These are phyloP conservation scores for Aspergillus carlsbadensis DNA, from an alignment of 495 filamentous ascomycete genomes.

Conservation along the genomic window DNA sequence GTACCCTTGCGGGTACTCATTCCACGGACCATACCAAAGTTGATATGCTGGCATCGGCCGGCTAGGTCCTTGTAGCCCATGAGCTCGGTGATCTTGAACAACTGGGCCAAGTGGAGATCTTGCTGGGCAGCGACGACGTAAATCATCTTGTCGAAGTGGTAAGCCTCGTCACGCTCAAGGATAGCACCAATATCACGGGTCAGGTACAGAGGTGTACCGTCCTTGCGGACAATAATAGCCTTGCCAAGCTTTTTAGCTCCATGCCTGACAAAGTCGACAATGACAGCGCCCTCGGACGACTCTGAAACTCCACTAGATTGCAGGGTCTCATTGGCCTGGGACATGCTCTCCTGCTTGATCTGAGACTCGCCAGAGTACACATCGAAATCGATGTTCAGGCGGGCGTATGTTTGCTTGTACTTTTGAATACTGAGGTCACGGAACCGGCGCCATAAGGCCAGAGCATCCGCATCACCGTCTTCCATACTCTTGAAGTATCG, in stretches of 20 bases:
- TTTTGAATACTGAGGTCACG: conserved; percentile 83
- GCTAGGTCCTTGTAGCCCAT: conserved; percentile 64
- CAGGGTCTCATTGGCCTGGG: conserved; percentile 59
- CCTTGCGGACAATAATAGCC: conserved; percentile 65
- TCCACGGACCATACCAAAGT: conserved; percentile 70
- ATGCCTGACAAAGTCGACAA: conserved; percentile 84
- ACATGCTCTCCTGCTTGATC: conserved; percentile 80
- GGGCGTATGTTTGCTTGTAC: conserved; percentile 79
- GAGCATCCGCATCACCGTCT: conserved; percentile 70
- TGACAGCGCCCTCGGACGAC: conserved; percentile 82
- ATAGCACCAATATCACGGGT: conserved; percentile 72
- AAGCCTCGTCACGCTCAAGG: conserved; percentile 59
- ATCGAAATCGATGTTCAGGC: conserved; percentile 90
- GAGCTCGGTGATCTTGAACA: conserved; percentile 69
- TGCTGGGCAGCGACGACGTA: conserved; percentile 72
- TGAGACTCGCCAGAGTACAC: conserved; percentile 95
- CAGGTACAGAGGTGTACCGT: conserved; percentile 68
- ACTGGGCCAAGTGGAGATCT: conserved; percentile 68
- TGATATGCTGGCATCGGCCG: conserved; percentile 65
- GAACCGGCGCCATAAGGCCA: conserved; percentile 84
- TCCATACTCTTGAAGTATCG: conserved; percentile 94
- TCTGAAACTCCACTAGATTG: conserved; percentile 71
- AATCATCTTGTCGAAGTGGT: conserved; percentile 73
- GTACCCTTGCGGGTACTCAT: conserved; percentile 71
- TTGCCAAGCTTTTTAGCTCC: conserved; percentile 65